Evolutionary conservation across 164 flowering plant genomes (phyloP).

Genomic region (Tinospora cordifolia): DNA sequence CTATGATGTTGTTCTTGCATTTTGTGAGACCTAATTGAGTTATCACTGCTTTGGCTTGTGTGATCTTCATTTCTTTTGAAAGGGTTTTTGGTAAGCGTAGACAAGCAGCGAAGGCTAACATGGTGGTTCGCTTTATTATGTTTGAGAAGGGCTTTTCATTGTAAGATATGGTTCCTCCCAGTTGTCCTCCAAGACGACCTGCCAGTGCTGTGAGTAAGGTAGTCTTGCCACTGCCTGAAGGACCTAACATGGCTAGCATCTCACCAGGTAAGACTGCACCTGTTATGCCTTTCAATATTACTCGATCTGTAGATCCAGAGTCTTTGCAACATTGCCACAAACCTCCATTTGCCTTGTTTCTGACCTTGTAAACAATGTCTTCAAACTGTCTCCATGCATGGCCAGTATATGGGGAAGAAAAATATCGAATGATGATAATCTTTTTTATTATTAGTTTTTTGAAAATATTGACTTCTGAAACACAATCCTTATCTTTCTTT

Average conservation of each 20-base stretch:
- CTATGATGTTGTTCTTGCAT: conserved; percentile 11
- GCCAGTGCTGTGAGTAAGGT: conserved; percentile 10
- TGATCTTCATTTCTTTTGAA: background rate
- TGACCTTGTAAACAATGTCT: conserved; percentile 4
- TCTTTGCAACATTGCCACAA: background rate
- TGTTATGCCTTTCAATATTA: conserved; percentile 7
- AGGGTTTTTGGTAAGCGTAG: conserved; percentile 10
- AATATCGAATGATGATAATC: no score
- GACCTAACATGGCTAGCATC: conserved; percentile 12
- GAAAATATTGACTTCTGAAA: no score
- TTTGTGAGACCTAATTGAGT: conserved; percentile 7
- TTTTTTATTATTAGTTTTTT: no score
- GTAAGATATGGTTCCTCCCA: background rate
- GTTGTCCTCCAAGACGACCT: conserved; percentile 5
- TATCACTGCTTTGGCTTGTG: conserved; percentile 9
- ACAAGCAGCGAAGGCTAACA: conserved; percentile 9
- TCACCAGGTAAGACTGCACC: conserved; percentile 9
- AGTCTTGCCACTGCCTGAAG: conserved; percentile 13
- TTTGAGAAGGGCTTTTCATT: conserved; percentile 6
- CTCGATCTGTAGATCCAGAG: background rate
- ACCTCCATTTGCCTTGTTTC: background rate
- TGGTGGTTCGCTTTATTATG: conserved; percentile 5
- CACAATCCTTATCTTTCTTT: no score
- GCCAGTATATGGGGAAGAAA: no score
- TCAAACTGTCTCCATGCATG: conserved; percentile 7